Evolutionary conservation across 192 early-diverging fungal species (phyloP), one percentile per base, ranked within the genome.

Genomic region (Diversispora epigaea): DNA sequence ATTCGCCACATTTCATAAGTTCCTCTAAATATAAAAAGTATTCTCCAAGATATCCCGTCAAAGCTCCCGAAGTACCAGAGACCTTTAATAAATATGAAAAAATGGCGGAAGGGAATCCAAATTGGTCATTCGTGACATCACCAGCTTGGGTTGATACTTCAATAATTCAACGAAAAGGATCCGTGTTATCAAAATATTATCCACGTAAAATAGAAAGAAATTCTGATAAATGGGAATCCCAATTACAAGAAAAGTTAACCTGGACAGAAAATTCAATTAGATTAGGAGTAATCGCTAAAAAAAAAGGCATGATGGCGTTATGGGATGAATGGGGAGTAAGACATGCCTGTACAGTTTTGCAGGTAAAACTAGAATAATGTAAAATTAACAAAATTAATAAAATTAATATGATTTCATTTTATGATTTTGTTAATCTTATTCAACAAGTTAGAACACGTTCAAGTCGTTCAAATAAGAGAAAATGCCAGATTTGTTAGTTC

Each of bases 281-380:
- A 1, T 12, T 75, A 40, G 97, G 97, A 40, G 82, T 93, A 9
- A 89, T 99, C 71, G 97, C 89, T 44, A 81, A 86, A 75, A 99
- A 99, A 82, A 88, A 90, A 85, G 97, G 97, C n/a, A 99, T 97
- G 96, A 92, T 91, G 15, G 89, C 89, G 14, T 82, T 95, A 75
- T 99, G 94, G 94, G 91, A 95, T 82, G 95, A 96, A 76, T 95
- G 93, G 90, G 97, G 96, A 47, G 87, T 87, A 15, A 86, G 93
- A 77, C 89, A 94, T 43, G 95, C 96, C 22, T 93, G 95, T 7
- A 99, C 97, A 19, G 84, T 99, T 52, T 77, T 95, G 41, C 90
- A 95, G 87, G 90, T 94, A 80, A 52, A 32, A 12, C 14, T 46
- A 22, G 32, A 32, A 9, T 61, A 11, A 6, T 11, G 9, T 22